Percentiles rank a stretch among this genome's conserved stretches.
Evolutionary conservation across 805 yeast species (phyloP).

Genomic region (Saccharomycopsis sp.): DNA sequence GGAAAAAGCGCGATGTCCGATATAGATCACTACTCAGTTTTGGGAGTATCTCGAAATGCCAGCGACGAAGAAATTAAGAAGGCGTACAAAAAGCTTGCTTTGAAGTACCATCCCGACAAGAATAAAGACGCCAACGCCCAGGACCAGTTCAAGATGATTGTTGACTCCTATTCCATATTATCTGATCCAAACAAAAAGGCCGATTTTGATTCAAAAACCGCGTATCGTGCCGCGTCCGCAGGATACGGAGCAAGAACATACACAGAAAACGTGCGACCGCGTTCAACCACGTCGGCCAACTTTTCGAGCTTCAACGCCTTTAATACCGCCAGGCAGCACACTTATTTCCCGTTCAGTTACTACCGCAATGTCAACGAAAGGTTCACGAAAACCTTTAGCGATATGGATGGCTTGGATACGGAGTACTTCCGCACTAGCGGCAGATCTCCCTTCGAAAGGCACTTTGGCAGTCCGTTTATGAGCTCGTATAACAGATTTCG

Average conservation of each 20-base stretch:
- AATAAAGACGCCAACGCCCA: slow-evolving; percentile 38
- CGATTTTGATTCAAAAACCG: slow-evolving; percentile 12
- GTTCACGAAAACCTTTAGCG: not conserved
- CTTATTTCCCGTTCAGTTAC: not conserved
- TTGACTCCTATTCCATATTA: slow-evolving; percentile 16
- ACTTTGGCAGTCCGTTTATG: not conserved
- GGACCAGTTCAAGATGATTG: slow-evolving; percentile 21
- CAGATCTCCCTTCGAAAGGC: not conserved
- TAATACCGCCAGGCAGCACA: not conserved
- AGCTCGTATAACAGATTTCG: not conserved
- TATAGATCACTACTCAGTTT: slow-evolving; percentile 41
- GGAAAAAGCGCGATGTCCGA: not conserved
- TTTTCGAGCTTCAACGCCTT: not conserved
- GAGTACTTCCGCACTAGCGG: not conserved
- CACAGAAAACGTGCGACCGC: not conserved
- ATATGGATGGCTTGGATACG: not conserved
- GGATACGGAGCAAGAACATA: not conserved
- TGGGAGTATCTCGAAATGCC: slow-evolving; percentile 43
- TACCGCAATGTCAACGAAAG: not conserved
- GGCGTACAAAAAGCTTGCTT: slow-evolving; percentile 71
- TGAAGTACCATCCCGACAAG: slow-evolving; percentile 76
- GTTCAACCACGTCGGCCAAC: not conserved
- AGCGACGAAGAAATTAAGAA: slow-evolving; percentile 44
- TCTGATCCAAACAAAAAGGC: slow-evolving; percentile 15
- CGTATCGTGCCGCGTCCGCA: not conserved